phyloP scores from a whole-genome alignment of 495 filamentous ascomycete species.

The Chaetomium fimeti region DNA sequence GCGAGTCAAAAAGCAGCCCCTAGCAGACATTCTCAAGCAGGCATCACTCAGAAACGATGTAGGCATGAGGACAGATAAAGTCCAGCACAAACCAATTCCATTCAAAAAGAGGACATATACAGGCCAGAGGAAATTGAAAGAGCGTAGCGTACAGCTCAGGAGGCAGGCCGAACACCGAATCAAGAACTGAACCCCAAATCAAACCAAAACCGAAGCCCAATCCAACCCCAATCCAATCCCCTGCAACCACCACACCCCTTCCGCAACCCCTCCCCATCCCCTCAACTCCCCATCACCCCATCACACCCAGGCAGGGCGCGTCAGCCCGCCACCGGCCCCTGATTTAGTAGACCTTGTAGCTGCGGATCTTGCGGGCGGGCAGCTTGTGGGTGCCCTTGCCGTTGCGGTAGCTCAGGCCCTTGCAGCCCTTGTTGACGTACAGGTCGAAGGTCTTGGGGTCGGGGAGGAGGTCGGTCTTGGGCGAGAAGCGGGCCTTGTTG shows the following conservation, averaged over 20 bases:
- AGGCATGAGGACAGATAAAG: too few species aligned
- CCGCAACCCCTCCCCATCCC: not conserved
- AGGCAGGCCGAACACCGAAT: not conserved
- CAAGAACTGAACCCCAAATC: not conserved
- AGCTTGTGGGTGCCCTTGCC: constrained; percentile 8
- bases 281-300: not conserved
- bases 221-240: not conserved
- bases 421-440: constrained; percentile 17
- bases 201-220: not conserved
- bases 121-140: too few species aligned
- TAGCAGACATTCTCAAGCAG: too few species aligned
- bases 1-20: too few species aligned
- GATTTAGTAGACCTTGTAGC: constrained; percentile 18
- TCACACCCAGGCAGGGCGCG: not conserved
- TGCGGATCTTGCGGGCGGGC: constrained; percentile 11
- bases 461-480: not conserved
- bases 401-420: constrained; percentile 23
- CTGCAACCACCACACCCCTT: not conserved
- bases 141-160: not conserved
- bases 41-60: too few species aligned
- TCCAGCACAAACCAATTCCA: too few species aligned
- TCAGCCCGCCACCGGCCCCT: too few species aligned
- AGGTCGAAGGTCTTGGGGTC: constrained; percentile 20
- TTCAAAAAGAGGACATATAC: too few species aligned
- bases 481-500: constrained; percentile 17